Conservation (phyloP, 345 rosid genomes). For the Conringia planisiliqua region DNA sequence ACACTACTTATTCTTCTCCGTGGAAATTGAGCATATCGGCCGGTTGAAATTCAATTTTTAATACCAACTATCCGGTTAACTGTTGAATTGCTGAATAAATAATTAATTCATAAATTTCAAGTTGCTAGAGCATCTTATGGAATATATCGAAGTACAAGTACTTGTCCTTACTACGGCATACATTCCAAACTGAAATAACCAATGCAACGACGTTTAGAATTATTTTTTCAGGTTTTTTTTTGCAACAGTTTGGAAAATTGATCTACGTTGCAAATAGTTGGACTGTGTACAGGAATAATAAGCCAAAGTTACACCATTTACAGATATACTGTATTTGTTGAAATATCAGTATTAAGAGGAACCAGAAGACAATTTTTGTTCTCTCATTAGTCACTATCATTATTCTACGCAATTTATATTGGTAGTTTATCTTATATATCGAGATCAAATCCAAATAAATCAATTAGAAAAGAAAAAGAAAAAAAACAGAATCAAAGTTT, state of each 20-base stretch:
- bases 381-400: no score
- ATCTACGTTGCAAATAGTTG: neutral
- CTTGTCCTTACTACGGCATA: neutral
- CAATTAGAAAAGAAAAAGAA: neutral
- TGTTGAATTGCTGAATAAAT: neutral
- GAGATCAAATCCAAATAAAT: neutral
- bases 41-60: neutral
- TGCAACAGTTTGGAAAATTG: neutral
- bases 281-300: neutral
- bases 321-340: neutral
- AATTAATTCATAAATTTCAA: neutral
- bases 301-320: neutral
- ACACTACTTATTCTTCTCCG: neutral
- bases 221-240: no score
- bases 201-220: neutral
- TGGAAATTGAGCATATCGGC: slow-evolving; percentile 6
- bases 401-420: no score
- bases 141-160: neutral
- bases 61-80: slow-evolving; percentile 11
- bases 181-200: neutral
- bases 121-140: neutral
- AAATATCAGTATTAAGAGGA: no score
- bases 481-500: neutral
- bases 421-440: neutral
- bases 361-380: no score